Base-by-base conservation (phyloP, 2,329 filamentous ascomycete species). In the Knoxdaviesia capensis region DNA sequence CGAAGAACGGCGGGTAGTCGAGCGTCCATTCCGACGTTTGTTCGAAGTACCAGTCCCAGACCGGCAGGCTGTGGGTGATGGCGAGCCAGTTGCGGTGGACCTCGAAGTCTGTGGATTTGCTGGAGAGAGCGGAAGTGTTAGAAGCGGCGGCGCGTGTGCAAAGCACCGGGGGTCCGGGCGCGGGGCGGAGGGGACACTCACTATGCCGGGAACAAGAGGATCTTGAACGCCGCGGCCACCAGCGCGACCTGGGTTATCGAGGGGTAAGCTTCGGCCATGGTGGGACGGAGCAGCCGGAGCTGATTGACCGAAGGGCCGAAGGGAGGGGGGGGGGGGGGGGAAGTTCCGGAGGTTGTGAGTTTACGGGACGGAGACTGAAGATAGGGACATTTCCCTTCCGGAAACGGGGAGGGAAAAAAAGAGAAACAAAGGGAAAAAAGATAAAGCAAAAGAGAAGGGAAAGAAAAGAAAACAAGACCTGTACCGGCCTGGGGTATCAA, bases 11-110 rank as follows among this genome's bases (percentile, higher is more conserved):
- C 32, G 90, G 90, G 57, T 98, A 98, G 63, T 98, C 90, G 54
- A 98, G 78, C 0, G 90, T 98, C 90, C 90, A 98, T 84, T 96
- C 85, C 45, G 90, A 98, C 2, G 87, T 94, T 63, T 87, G 80
- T 68, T 98, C 90, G 56, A 80, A 87, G 62, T 98, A 98, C 90
- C 90, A 98, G 50, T 92, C 69, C 58, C 81, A 76, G 41, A 87
- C 62, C 3, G 88, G 83, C 20, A 96, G 69, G 47, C 82, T 93
- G 61, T 94, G 70, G 5, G 90, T 96, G 51, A 96, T 85, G 48
- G 90, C 90, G 36, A 98, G 76, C 90, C 90, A 98, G 65, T 98
- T 98, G 49, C 90, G 79, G 62, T 98, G 90, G 43, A 98, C 90
- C 60, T 98, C 90, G 54, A 98, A 98, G 59, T 98, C 90, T 51